Evolutionary conservation across 805 yeast species (phyloP), one percentile per base, ranked within the genome.

Genomic region (Candida insectalens): DNA sequence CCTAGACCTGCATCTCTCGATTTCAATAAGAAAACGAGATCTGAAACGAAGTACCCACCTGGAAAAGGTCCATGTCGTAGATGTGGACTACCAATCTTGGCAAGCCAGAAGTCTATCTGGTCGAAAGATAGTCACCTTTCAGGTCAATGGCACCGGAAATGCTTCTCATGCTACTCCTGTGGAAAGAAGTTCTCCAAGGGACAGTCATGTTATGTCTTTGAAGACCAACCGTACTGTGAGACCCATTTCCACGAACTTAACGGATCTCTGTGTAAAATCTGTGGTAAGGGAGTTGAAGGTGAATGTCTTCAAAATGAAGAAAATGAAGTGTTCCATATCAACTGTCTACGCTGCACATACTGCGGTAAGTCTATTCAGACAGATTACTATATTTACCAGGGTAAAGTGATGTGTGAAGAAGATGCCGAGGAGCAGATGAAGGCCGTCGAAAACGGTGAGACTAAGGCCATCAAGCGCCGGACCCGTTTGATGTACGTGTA

Each of bases 91-190:
- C 62, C 57, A n/a, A 76, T 88, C 20, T 41, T 43, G 1, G 65
- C 74, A 1, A 39, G 42, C 7, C 55, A 53, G 33, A 83, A 79
- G 49, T 67, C 92, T 0, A 81, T 89, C 14, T 81, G 77, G 57
- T 83, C 95, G n/a, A 81, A 77, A 45, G 83, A 82, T 36, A 82
- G 78, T n/a, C 87, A 78, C 48, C 60, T 82, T 30, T 71, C 84
- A 2, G 97, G 96, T 0, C 89, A 87, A 52, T 92, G 97, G 97
- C 98, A 92, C 52, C 67, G 94, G 26, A 57, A 65, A 12, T 92
- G 98, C 53, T 89, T 92, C 63, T 61, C 62, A 10, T 92, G 98
- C 62, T 58, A 65, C 14, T 56, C 63, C 9, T 89, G 97, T 60
- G 57, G 56, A 6, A 50, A 65, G 2, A 57, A 55, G 25, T 82